These are phyloP conservation scores for Lavandula angustifolia DNA, from an alignment of 257 asterid species.

Conservation along the genomic window DNA sequence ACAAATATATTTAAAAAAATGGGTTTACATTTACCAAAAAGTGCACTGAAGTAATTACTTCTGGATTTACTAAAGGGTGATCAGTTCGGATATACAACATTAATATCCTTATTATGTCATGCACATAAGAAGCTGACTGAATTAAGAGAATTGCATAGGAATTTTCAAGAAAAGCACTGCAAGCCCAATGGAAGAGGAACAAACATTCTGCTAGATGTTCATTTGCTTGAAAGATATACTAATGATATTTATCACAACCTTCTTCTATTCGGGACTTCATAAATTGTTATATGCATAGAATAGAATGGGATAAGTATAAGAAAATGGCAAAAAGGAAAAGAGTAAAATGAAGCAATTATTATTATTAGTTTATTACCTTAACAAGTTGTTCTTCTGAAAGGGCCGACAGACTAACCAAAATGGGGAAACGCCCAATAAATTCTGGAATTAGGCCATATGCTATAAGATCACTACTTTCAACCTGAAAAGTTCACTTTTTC, in stretches of 20 bases:
- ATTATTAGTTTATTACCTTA: too few relatives aligned
- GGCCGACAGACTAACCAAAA: conserved; percentile 86
- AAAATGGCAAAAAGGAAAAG: not conserved
- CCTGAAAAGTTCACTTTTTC: conserved; percentile 55
- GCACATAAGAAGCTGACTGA: conserved; percentile 1
- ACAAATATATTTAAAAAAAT: not conserved
- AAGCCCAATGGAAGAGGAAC: conserved; percentile 1
- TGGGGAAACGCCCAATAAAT: conserved; percentile 92
- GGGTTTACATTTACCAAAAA: not conserved
- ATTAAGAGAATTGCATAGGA: not conserved
- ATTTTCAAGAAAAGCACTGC: conserved; percentile 18
- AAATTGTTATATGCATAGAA: not conserved
- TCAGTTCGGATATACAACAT: not conserved
- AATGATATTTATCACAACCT: not conserved
- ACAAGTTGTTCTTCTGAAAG: conserved; percentile 89
- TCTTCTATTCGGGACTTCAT: not conserved
- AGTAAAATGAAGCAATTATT: conserved; percentile 20
- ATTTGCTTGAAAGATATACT: not conserved
- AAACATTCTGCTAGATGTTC: not conserved
- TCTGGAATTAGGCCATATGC: conserved; percentile 94
- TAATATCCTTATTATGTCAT: not conserved
- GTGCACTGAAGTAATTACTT: not conserved
- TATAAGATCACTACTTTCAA: conserved; percentile 90
- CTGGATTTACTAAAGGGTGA: not conserved
- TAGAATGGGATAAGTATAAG: conserved; percentile 1